These are phyloP conservation scores for Boletus sp. DNA, from an alignment of 768 basidiomycete genomes.

Conservation along the genomic window DNA sequence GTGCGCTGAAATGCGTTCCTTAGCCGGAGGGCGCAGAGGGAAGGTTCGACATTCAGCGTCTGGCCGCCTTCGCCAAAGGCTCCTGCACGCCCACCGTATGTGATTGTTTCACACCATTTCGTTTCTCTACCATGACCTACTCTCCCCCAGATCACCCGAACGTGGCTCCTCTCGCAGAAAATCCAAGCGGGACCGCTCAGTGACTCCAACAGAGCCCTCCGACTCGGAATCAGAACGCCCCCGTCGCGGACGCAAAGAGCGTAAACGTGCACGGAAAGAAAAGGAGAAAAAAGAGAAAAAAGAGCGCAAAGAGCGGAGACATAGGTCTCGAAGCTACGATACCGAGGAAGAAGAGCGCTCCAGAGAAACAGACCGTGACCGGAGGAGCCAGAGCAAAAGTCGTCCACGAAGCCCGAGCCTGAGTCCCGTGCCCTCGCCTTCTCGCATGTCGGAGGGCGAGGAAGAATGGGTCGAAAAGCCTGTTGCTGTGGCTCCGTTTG, in stretches of 20 bases:
- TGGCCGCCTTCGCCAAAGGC: constrained; percentile 84
- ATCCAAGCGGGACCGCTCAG: constrained; percentile 56
- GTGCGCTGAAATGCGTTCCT: background rate
- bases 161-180: constrained; percentile 53
- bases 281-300: constrained; percentile 48
- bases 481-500: constrained; percentile 28
- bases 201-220: constrained; percentile 41
- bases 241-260: constrained; percentile 58
- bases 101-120: background rate
- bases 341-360: constrained; percentile 36
- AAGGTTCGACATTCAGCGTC: constrained; percentile 52
- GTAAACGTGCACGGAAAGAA: constrained; percentile 51
- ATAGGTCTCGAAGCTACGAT: constrained; percentile 35
- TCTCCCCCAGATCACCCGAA: constrained; percentile 50
- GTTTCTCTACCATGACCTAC: background rate
- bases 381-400: constrained; percentile 34
- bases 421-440: constrained; percentile 31
- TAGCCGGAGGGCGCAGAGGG: constrained; percentile 73
- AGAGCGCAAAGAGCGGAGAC: constrained; percentile 37
- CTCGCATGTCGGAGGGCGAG: constrained; percentile 40
- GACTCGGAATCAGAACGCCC: constrained; percentile 59
- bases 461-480: constrained; percentile 74
- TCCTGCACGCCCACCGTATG: constrained; percentile 57
- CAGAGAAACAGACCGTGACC: constrained; percentile 24
- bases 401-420: constrained; percentile 34